Base-by-base conservation (phyloP, 192 early-diverging fungal genomes). In the Chytriomyces sp. region DNA sequence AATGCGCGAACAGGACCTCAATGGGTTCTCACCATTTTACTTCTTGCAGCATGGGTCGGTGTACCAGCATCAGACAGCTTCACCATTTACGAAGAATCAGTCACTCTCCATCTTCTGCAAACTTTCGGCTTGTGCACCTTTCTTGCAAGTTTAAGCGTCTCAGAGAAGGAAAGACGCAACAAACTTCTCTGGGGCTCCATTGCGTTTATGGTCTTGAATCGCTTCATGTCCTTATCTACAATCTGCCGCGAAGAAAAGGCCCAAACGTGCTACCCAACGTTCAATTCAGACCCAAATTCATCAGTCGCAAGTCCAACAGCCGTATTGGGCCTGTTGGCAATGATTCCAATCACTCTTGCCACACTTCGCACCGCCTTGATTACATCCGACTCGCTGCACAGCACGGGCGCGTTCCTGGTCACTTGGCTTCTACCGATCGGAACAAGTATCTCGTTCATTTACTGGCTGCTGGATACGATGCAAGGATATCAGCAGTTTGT, bases 11-110 rank as follows among this genome's bases (percentile, higher is more conserved):
- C 35, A 35, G 35, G 35, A 18, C 10, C 60, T 28, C 28, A 73
- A 9, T 61, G 69, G 61, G 4, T 76, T 53, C 45, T 87, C 10
- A 80, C 60, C n/a, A 16, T 79, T 5, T 11, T 81, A 18, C 60
- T 91, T 26, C 71, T 85, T 26, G 62, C 89, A 35, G 61, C 89
- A 13, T 92, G 93, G 71, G 84, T 86, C 11, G 77, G 91, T 48
- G 87, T 89, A 0, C 92, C 94, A 60, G 90, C 88, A 0, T 97
- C 96, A 7, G 95, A 99, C 83, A 95, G 93, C 76, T 97, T 92
- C 76, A 96, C 94, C 1, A 87, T 97, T 45, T 91, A 86, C 85
- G 96, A 99, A 83, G 95, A 97, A 75, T 82, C 85, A 47, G 85
- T 93, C 26, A 86, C 90, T 18, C 77, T 87, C 0, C 92, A 90